phyloP scores from a whole-genome alignment of 495 filamentous ascomycete species.

The Letharia lupina region DNA sequence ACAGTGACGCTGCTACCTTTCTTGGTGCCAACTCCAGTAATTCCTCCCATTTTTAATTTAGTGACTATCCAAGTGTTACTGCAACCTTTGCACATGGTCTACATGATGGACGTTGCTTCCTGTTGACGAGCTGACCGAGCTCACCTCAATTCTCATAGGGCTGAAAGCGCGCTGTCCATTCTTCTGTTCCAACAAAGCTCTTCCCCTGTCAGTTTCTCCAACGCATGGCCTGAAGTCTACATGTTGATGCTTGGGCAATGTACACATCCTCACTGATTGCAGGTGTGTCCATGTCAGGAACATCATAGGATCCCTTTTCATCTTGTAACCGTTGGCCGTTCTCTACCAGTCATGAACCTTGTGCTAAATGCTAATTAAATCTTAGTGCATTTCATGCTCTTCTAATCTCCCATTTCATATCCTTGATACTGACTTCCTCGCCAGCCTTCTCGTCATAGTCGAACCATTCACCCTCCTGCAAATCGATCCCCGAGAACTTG shows the following conservation, averaged over 20 bases:
- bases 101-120: neutral
- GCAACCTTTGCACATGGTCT: neutral
- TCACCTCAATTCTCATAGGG: neutral
- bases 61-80: neutral
- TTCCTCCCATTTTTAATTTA: neutral
- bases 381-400: conserved; percentile 38
- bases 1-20: neutral
- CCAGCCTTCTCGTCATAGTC: conserved; percentile 78
- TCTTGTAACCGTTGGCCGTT: neutral
- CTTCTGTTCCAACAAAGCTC: neutral
- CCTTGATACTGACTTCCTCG: conserved; percentile 84
- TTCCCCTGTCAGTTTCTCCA: no score
- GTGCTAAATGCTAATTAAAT: neutral
- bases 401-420: conserved; percentile 78
- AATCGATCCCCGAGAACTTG: conserved; percentile 69
- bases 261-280: neutral
- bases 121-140: neutral
- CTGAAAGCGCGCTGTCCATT: neutral
- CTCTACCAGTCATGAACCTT: neutral
- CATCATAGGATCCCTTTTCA: neutral
- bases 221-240: neutral
- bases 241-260: neutral
- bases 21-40: neutral
- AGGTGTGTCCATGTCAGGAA: neutral
- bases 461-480: conserved; percentile 83